phyloP scores from a whole-genome alignment of 1,284 basidiomycete genomes.

The Pholiota adiposa region DNA sequence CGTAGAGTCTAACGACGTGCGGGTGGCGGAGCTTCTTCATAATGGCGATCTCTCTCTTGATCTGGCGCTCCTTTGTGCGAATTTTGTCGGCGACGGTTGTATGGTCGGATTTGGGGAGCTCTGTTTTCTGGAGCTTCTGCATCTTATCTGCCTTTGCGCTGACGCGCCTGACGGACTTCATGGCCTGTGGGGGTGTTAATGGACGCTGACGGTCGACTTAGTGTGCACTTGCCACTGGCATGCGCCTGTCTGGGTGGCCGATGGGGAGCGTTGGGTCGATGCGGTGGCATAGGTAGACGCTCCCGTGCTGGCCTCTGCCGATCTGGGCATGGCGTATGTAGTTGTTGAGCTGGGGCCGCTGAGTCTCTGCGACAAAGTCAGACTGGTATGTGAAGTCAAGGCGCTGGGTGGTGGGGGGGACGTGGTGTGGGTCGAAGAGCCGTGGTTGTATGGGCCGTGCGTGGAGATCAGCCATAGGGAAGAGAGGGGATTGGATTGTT shows the following conservation, averaged over 20 bases:
- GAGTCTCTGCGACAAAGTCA: slow-evolving; percentile 37
- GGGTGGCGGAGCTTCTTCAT: slow-evolving; percentile 96
- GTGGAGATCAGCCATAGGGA: slow-evolving; percentile 19
- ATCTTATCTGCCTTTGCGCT: slow-evolving; percentile 52
- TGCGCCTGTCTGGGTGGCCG: slow-evolving; percentile 30
- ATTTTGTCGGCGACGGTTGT: slow-evolving; percentile 59
- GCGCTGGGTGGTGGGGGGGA: slow-evolving; percentile 66
- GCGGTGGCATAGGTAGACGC: slow-evolving; percentile 76
- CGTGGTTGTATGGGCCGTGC: slow-evolving; percentile 11
- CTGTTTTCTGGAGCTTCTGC: slow-evolving; percentile 61
- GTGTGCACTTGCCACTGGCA: slow-evolving; percentile 37
- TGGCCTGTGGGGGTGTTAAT: slow-evolving; percentile 77
- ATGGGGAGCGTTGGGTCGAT: slow-evolving; percentile 34
- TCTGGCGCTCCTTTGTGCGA: slow-evolving; percentile 78
- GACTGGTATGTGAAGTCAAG: slow-evolving; percentile 29
- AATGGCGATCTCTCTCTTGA: slow-evolving; percentile 93
- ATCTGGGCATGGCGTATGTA: slow-evolving; percentile 74
- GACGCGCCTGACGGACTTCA: slow-evolving; percentile 76
- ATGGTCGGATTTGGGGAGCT: slow-evolving; percentile 55
- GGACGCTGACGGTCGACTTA: neutral
- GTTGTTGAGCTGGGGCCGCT: slow-evolving; percentile 72
- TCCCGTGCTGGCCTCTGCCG: slow-evolving; percentile 83
- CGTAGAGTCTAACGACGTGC: slow-evolving; percentile 89
- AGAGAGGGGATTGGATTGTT: slow-evolving; percentile 15
- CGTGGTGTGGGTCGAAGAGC: slow-evolving; percentile 48